Evolutionary conservation across 305 asterid species (phyloP).

Genomic region (Rubia occidens): DNA sequence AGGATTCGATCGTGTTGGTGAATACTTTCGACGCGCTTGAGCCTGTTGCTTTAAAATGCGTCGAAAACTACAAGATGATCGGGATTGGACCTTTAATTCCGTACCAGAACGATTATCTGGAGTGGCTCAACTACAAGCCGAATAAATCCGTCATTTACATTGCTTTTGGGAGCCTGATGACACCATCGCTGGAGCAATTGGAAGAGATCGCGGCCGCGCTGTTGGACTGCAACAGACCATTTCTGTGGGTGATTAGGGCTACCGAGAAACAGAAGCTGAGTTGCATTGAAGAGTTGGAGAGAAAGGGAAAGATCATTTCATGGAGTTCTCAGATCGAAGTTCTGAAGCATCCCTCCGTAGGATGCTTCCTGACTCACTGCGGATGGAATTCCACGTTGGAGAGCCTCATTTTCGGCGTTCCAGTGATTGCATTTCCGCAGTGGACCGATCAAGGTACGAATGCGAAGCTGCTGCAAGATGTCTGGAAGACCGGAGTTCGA

Average conservation of each 20-base stretch:
- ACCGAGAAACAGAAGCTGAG: neutral
- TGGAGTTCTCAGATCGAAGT: conserved; percentile 21
- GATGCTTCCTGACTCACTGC: conserved; percentile 19
- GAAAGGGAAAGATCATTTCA: conserved; percentile 15
- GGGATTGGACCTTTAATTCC: conserved; percentile 8
- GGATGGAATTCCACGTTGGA: conserved; percentile 19
- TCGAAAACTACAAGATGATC: conserved; percentile 9
- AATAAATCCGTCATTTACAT: conserved; percentile 2
- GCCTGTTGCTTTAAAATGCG: conserved; percentile 2
- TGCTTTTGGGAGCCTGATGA: conserved; percentile 4
- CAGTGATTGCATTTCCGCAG: conserved; percentile 19
- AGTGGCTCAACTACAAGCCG: conserved; percentile 9
- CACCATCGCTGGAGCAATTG: neutral
- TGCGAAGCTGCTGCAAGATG: conserved; percentile 17
- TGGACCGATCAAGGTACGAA: conserved; percentile 16
- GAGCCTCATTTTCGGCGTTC: conserved; percentile 11
- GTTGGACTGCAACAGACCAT: neutral
- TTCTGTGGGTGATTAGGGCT: conserved; percentile 14
- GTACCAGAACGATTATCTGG: neutral
- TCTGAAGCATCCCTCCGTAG: conserved; percentile 11
- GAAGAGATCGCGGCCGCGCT: conserved; percentile 13
- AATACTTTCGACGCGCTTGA: conserved; percentile 25
- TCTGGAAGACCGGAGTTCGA: conserved; percentile 13
- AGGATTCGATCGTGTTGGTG: conserved; percentile 21
- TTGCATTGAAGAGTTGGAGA: conserved; percentile 10